These are phyloP conservation scores for Penicillium sp. DNA, from an alignment of 2,329 filamentous ascomycete species.

Conservation along the genomic window DNA sequence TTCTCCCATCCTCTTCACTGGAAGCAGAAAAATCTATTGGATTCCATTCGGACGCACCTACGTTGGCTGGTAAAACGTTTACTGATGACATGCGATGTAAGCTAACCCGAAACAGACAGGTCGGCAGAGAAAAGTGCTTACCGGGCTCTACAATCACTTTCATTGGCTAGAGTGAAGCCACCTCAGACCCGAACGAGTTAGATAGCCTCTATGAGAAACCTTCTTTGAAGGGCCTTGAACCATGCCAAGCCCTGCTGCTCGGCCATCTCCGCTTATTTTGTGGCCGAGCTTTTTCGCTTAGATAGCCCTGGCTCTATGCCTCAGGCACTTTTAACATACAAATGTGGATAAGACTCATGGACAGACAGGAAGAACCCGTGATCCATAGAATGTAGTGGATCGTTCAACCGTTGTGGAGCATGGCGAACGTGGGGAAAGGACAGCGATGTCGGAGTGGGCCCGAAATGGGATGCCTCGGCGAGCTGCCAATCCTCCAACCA, in stretches of 20 bases:
- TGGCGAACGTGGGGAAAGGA: neutral
- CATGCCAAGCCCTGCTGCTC: neutral
- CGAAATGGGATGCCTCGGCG: neutral
- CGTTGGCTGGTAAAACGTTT: neutral
- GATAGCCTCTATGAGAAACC: neutral
- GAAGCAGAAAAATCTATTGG: neutral
- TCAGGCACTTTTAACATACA: neutral
- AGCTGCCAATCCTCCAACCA: neutral
- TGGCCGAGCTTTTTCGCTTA: neutral
- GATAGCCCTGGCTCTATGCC: neutral
- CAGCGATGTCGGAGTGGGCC: constrained; percentile 1
- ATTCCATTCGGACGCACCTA: neutral
- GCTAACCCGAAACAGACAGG: constrained; percentile 12
- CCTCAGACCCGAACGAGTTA: neutral
- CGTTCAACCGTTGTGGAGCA: neutral
- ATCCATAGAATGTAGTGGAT: neutral
- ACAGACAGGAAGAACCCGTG: neutral
- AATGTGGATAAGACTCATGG: neutral
- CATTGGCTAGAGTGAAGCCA: neutral
- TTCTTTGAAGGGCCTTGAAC: neutral
- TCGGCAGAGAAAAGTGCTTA: constrained; percentile 9
- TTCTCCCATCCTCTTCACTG: no score
- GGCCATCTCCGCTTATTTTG: neutral
- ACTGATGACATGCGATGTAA: neutral
- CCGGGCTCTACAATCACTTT: neutral